Conservation (phyloP, 441 rosid species). For the Viola pubescens region DNA sequence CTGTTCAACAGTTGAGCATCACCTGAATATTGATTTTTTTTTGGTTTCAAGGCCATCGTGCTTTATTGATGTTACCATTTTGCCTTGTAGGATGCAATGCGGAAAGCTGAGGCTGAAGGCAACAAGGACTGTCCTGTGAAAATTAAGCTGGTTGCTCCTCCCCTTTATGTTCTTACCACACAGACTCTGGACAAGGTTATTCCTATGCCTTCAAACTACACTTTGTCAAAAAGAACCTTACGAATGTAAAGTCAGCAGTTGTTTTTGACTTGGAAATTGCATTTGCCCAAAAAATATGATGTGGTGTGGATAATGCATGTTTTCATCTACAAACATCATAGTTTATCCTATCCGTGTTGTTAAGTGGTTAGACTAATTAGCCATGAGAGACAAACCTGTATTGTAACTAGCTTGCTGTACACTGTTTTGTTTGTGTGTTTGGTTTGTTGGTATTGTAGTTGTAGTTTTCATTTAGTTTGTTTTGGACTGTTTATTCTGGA, state of each 20-base stretch:
- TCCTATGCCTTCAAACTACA: no score
- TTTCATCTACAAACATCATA: no score
- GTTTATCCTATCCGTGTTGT: no score
- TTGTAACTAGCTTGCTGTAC: not conserved
- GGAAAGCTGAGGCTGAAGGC: constrained; percentile 92
- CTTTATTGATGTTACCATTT: constrained; percentile 11
- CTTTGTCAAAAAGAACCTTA: no score
- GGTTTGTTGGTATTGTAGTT: not conserved
- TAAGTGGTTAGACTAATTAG: no score
- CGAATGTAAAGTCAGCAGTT: no score
- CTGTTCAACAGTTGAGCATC: no score
- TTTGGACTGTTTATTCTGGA: no score
- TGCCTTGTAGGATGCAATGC: constrained; percentile 75
- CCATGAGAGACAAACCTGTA: not conserved
- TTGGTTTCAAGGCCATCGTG: not conserved
- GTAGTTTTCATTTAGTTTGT: no score
- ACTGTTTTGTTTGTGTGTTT: not conserved
- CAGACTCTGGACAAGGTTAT: constrained; percentile 96
- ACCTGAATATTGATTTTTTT: not conserved
- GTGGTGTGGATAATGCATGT: no score
- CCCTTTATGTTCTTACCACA: constrained; percentile 91
- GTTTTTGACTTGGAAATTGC: no score
- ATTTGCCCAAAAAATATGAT: no score
- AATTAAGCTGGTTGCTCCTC: constrained; percentile 94
- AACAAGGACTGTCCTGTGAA: constrained; percentile 86